Evolutionary conservation across 2,329 filamentous ascomycete species (phyloP).

Genomic region (Aspergillus quadricinctus): DNA sequence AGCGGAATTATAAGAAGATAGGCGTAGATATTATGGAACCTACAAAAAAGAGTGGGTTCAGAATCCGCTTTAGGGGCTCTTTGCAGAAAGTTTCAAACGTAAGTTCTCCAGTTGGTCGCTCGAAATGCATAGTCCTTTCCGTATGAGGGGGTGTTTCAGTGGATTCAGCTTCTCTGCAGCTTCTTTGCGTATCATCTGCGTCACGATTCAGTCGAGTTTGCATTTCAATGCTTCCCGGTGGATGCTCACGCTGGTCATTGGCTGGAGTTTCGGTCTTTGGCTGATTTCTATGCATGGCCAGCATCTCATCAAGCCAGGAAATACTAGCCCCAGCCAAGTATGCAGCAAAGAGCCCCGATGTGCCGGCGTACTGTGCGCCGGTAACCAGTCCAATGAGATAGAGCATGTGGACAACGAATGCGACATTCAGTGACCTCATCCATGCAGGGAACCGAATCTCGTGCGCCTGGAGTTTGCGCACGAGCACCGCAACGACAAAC

Average conservation of each 20-base stretch:
- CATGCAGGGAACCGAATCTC: conserved; percentile 8
- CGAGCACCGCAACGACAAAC: conserved; percentile 11
- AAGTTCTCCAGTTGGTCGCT: conserved; percentile 16
- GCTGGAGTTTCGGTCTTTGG: background rate
- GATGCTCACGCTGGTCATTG: background rate
- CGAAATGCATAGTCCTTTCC: background rate
- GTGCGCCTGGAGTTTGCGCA: conserved; percentile 4
- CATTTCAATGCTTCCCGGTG: background rate
- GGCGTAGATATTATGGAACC: conserved; percentile 18
- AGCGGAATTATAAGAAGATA: background rate
- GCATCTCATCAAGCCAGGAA: conserved; percentile 47
- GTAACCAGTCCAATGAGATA: conserved; percentile 46
- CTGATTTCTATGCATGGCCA: background rate
- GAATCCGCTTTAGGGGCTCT: conserved; percentile 46
- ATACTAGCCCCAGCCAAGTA: conserved; percentile 53
- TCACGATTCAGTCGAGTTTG: background rate
- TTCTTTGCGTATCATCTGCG: background rate
- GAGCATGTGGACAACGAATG: conserved; percentile 41
- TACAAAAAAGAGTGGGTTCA: conserved; percentile 72
- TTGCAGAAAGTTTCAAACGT: conserved; percentile 48
- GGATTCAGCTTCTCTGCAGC: background rate
- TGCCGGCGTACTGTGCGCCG: conserved; percentile 51
- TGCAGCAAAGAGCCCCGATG: conserved; percentile 53
- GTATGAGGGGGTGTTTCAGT: background rate
- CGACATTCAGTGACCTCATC: conserved; percentile 16